Base-by-base conservation (phyloP, 106 monocot species). In the Vanilla planifolia region DNA sequence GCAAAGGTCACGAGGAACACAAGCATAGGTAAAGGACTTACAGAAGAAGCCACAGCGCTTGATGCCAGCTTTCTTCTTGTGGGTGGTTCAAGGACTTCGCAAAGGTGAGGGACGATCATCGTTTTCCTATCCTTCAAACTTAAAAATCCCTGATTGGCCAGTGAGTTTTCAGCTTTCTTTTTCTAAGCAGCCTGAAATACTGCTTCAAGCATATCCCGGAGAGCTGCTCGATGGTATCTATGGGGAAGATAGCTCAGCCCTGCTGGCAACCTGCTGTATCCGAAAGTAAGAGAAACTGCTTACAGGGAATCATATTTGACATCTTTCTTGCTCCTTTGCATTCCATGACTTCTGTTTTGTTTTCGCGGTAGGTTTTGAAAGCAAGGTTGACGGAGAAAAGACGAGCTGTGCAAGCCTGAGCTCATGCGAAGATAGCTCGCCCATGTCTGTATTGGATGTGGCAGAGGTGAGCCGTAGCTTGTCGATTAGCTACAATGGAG, bases 141-240 rank as follows among this genome's bases (percentile, higher is more conserved):
- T 42, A 11, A 16, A n/a, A n/a, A n/a, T n/a, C n/a, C n/a, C 42
- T 42, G 42, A 42, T 42, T 42, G n/a, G n/a, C n/a, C n/a, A n/a
- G n/a, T n/a, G n/a, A n/a, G n/a, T n/a, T n/a, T n/a, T n/a, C n/a
- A n/a, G n/a, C n/a, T 21, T 17, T 47, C 20, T 47, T 14, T 47
- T 47, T 47, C 19, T 47, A 7, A 47, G 47, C 47, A 47, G 47
- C 21, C 13, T 62, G 15, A 79, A 58, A 37, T 71, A 79, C 48
- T 87, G 87, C 70, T 70, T 82, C 61, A 76, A 65, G 60, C 24
- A 87, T 61, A 67, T 79, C 26, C 82, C 87, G 6, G 41, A 70
- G 37, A 56, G 53, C 35, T 87, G 87, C 66, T 60, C 73, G 17
- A 70, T 87, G 10, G 63, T 87, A 14, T 75, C 65, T 3, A 66